Base-by-base conservation (phyloP, 2,329 filamentous ascomycete species). In the Alternaria rosae region DNA sequence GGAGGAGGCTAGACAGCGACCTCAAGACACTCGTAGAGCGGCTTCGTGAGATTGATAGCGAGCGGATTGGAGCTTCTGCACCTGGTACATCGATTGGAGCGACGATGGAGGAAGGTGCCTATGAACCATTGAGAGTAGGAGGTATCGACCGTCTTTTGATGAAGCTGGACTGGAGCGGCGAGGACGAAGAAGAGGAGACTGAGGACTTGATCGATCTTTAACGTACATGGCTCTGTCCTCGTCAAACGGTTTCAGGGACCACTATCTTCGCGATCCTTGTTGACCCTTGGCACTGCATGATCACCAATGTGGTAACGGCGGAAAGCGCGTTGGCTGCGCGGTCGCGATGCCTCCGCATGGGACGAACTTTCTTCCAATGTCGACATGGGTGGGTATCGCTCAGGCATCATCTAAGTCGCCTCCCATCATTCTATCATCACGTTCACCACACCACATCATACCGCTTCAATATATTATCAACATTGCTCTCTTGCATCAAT, bases 131-230 rank as follows among this genome's bases (percentile, higher is more conserved):
- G 64, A 88, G 91, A 62, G 87, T 92, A 4, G 92, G 92, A 0
- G 92, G 93, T 1, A 88, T 97, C 47, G 93, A 97, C 81, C 85
- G 92, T 61, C 80, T 97, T 75, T 79, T 97, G 75, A 97, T 97
- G 92, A 97, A 97, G 82, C 82, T 97, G 70, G 93, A 97, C 68
- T 88, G 86, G 77, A 79, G 79, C n/a, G 73, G 61, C 10, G 70
- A 67, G 13, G 75, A 75, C 5, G 75, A 77, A 12, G 76, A 76
- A 23, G 71, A 69, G 8, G 55, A 57, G 57, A 69, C 73, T 23
- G 69, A 69, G 30, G 71, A 73, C 47, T 61, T 75, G 48, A 17
- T 65, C 62, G 42, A 52, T 26, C n/a, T 44, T 30, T 23, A 35
- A 53, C 12, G 26, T 26, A 45, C 30, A n/a, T 35, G 13, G 20